Conservation (phyloP, 2,329 filamentous ascomycete genomes). For the Neopestalotiopsis sp. region DNA sequence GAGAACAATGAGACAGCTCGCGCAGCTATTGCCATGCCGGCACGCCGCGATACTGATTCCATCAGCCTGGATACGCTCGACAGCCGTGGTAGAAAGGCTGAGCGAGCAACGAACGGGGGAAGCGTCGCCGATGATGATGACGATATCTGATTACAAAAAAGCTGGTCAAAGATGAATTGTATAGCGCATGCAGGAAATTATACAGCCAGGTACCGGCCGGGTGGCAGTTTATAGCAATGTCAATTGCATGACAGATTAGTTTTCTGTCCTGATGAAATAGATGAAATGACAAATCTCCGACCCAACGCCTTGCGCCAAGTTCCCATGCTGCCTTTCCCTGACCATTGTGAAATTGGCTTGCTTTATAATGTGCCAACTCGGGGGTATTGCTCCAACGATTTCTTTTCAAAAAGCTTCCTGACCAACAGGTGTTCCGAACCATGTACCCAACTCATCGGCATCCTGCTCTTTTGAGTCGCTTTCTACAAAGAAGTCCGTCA, state of each 20-base stretch:
- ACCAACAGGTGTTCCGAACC: constrained; percentile 79
- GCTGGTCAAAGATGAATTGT: constrained; percentile 1
- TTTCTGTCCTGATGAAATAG: neutral
- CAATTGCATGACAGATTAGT: neutral
- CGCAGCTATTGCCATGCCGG: constrained; percentile 79
- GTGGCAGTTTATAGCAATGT: constrained; percentile 10
- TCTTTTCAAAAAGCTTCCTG: constrained; percentile 69
- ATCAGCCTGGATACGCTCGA: constrained; percentile 67
- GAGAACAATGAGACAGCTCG: constrained; percentile 85
- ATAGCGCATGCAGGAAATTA: constrained; percentile 16
- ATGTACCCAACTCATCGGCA: constrained; percentile 72
- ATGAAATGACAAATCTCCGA: neutral
- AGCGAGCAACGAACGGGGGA: constrained; percentile 28
- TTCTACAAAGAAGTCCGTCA: constrained; percentile 77
- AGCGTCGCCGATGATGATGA: constrained; percentile 59
- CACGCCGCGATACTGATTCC: constrained; percentile 46
- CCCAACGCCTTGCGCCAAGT: constrained; percentile 4
- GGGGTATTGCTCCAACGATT: too few relatives aligned
- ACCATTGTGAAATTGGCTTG: neutral
- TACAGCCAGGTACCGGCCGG: neutral
- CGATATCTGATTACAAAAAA: constrained; percentile 51
- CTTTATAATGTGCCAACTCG: neutral
- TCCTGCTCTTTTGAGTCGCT: constrained; percentile 46
- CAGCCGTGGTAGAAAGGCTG: constrained; percentile 59
- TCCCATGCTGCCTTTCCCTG: neutral